phyloP scores from a whole-genome alignment of 176 grass and related monocot species.

The Oryza glaberrima region DNA sequence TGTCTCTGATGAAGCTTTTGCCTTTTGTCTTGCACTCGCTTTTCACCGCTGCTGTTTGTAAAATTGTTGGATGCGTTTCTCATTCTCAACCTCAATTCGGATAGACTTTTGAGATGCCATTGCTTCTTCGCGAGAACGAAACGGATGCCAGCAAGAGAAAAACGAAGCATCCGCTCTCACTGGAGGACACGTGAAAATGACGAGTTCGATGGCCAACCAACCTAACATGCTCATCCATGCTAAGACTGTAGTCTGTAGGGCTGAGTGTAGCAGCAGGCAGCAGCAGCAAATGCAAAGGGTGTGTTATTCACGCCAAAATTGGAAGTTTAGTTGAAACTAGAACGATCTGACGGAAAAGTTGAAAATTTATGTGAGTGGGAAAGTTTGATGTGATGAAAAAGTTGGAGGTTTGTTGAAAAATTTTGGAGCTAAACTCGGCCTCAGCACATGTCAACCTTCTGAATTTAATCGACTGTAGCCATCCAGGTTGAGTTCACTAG shows the following conservation, averaged over 20 bases:
- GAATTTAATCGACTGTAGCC: no score
- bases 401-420: no score
- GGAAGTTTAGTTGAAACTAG: no score
- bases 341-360: no score
- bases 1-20: background rate
- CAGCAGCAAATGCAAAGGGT: background rate
- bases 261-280: background rate
- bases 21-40: background rate
- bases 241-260: background rate
- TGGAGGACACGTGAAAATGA: background rate
- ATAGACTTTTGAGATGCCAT: background rate
- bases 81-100: background rate
- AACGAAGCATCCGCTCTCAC: background rate
- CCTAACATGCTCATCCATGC: background rate
- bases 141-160: background rate
- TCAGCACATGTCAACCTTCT: no score
- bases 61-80: background rate
- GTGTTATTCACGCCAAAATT: no score
- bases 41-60: background rate
- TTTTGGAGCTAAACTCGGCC: no score
- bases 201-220: background rate
- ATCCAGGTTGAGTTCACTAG: no score
- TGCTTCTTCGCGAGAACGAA: background rate
- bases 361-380: no score
- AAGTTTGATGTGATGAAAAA: no score